Percentiles rank a stretch among this genome's conserved stretches.
Conservation (phyloP, 202 grass and related monocot species). For the Schoenoplectus tabernaemontani region DNA sequence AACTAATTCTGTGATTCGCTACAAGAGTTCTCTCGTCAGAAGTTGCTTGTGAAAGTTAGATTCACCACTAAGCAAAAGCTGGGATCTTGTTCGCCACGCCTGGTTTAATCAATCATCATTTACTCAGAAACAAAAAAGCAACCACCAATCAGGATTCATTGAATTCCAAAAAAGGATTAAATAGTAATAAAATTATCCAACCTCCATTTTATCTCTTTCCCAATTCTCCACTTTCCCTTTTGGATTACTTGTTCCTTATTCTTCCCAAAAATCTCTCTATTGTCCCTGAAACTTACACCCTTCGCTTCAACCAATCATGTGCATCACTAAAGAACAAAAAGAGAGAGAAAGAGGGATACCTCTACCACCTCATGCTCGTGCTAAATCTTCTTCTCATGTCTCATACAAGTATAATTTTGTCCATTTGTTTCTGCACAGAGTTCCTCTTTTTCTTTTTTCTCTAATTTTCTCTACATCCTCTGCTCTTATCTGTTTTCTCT, state of each 20-base stretch:
- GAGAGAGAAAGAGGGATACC: background rate
- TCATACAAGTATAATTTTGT: background rate
- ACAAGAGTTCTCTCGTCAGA: background rate
- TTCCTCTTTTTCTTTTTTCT: background rate
- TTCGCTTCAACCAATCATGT: background rate
- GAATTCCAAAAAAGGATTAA: background rate
- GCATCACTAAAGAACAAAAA: background rate
- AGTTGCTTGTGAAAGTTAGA: background rate
- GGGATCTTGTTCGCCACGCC: slow-evolving; percentile 2
- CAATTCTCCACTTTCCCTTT: background rate
- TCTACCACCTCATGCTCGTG: background rate
- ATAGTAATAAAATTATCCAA: background rate
- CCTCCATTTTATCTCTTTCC: background rate
- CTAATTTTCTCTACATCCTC: background rate
- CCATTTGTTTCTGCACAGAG: background rate
- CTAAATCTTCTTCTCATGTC: slow-evolving; percentile 1
- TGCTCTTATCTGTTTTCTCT: slow-evolving; percentile 1
- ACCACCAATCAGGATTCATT: background rate
- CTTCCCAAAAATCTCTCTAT: background rate
- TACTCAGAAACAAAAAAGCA: background rate
- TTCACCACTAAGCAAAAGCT: background rate
- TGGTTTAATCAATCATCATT: background rate
- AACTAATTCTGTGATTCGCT: background rate
- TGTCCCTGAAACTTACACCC: background rate
- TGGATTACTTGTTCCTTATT: too few relatives aligned